Base-by-base conservation (phyloP, 139 green algal species). In the Diplosphaera chodatii region DNA sequence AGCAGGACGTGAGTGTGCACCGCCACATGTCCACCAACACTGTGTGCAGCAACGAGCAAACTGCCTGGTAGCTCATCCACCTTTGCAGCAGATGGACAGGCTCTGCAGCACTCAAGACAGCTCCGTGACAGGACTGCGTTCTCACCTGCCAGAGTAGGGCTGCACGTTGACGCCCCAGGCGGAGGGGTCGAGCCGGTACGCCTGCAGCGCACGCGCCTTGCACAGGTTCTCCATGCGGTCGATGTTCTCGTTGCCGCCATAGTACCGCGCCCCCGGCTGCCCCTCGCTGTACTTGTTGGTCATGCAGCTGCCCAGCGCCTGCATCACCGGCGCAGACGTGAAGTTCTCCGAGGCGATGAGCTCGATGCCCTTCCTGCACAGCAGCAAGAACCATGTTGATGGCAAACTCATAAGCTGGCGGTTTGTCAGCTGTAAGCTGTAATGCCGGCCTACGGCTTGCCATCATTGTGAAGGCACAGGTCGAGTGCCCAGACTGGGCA, bases 201-300 rank as follows among this genome's bases (percentile, higher is more conserved):
- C 91, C 23, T 77, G 69, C 68, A 96, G 83, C 3, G 91, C 91
- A 27, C 91, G 82, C 18, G 80, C 59, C 67, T 88, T 86, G 78
- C 89, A 95, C 63, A 94, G 72, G 56, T 81, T 86, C 72, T 94
- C 88, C 30, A 83, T 73, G 28, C 64, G 68, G 76, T 97, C 93
- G 23, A 96, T 94, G 76, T 94, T 88, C 69, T 97, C 94, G 74
- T 99, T 99, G 66, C 94, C 94, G 28, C 94, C 94, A 74, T 99
- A 99, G 80, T 99, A 99, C 1, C 94, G 80, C 1, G 93, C 92
- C 4, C 90, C 90, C 18, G 94, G 93, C 79, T 97, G 88, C 0
- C 94, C 94, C 80, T 99, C 94, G 25, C 82, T 93, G 83, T 99
- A 99, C 80, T 99, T 99, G 90, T 99, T 99, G 2, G 94, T 99